These are phyloP conservation scores for Suhomyces sp. DNA, from an alignment of 805 yeast genomes.

Conservation along the genomic window DNA sequence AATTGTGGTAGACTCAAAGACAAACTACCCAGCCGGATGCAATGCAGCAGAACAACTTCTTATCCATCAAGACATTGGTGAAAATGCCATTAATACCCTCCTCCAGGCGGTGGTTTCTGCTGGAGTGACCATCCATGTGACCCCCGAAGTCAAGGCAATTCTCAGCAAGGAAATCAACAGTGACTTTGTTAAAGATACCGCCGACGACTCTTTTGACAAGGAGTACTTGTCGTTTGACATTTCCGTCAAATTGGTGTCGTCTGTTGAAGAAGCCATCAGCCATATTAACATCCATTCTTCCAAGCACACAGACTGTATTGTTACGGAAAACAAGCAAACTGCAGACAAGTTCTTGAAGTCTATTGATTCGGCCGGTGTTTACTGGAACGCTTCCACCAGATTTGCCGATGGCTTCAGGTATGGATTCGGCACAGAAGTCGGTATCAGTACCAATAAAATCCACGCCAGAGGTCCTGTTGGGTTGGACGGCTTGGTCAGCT, in stretches of 20 bases:
- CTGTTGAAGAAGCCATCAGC: constrained; percentile 67
- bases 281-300: constrained; percentile 93
- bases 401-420: constrained; percentile 98
- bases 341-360: constrained; percentile 82
- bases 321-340: constrained; percentile 66
- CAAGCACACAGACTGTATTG: constrained; percentile 90
- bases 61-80: constrained; percentile 46
- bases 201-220: constrained; percentile 67
- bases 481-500: constrained; percentile 91
- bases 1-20: constrained; percentile 81
- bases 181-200: constrained; percentile 45
- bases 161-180: constrained; percentile 16
- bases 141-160: constrained; percentile 45
- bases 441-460: constrained; percentile 93
- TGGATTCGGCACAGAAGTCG: constrained; percentile 98
- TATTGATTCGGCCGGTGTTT: constrained; percentile 93
- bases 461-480: constrained; percentile 99
- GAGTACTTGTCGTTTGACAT: constrained; percentile 84
- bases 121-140: constrained; percentile 72
- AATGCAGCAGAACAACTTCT: constrained; percentile 91
- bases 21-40: constrained; percentile 99
- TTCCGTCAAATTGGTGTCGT: constrained; percentile 62
- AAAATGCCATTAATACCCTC: constrained; percentile 23
- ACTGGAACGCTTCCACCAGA: constrained; percentile 96
- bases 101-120: constrained; percentile 48